Base-by-base conservation (phyloP, 2,329 filamentous ascomycete species). In the Colletotrichum ledebouriae region DNA sequence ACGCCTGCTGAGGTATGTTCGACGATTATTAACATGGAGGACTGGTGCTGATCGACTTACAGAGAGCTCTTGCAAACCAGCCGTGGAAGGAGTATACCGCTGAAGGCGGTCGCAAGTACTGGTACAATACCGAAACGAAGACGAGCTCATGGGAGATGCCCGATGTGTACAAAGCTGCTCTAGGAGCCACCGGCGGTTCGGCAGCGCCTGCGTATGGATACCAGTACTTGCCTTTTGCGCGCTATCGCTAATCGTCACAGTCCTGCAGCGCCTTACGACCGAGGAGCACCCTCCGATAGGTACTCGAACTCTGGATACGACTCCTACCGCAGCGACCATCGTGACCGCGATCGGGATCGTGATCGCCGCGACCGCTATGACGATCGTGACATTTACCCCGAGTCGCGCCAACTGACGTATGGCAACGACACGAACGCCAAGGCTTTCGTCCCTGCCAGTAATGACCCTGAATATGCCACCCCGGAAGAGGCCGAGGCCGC, bases 61-160 rank as follows among this genome's bases (percentile, higher is more conserved):
- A 94, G 93, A 92, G 92, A 76, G 93, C 93, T 62, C 86, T 97
- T 55, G 86, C 91, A 58, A 90, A 91, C 74, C 92, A 96, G 73
- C 92, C 93, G 71, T 99, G 94, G 94, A 96, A 95, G 76, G 94
- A 97, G 79, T 96, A 97, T 76, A 94, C 91, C 29, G 90, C 93
- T 22, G 90, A 94, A 70, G 92, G 93, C 71, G 96, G 95, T 53
- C 90, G 91, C 74, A 93, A 95, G 77, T 99, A 99, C 81, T 99
- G 94, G 92, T 95, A 94, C 79, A 96, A 99, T 79, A 92, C 90
- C 39, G 92, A 97, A 79, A 94, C 93, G 50, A 94, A 95, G 80
- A 88, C 94, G 82, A 98, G 94, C 78, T 94, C 92, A 37, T 99
- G 96, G 96, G 92, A 94, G 75, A 94, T 97, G 87, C 96, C 96